A percentile compares a stretch with the other conserved stretches of the same genome.
These are phyloP conservation scores for Termitomyces sp. DNA, from an alignment of 768 basidiomycete genomes.

Conservation along the genomic window DNA sequence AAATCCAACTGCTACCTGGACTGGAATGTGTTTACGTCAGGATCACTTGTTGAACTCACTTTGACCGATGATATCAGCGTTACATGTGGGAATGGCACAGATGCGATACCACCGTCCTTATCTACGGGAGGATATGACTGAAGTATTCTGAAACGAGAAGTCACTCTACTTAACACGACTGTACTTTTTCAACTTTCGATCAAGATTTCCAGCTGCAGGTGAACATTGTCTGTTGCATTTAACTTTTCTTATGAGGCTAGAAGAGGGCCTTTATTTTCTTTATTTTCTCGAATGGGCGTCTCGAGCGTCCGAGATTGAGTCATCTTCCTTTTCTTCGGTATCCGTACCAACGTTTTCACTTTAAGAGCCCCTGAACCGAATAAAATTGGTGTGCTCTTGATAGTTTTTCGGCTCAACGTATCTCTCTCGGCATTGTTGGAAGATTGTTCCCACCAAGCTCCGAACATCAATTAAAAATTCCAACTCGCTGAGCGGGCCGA, in stretches of 20 bases:
- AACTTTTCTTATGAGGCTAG: too few relatives aligned
- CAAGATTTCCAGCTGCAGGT: neutral
- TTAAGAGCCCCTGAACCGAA: too few relatives aligned
- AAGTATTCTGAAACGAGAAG: neutral
- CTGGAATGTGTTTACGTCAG: slow-evolving; percentile 55
- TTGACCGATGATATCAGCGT: slow-evolving; percentile 48
- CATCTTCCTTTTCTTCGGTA: too few relatives aligned
- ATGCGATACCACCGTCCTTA: slow-evolving; percentile 52
- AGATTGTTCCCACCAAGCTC: neutral
- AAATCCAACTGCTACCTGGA: slow-evolving; percentile 62
- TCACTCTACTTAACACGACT: neutral
- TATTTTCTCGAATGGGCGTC: too few relatives aligned
- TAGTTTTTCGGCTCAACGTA: too few relatives aligned
- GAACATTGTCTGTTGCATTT: too few relatives aligned
- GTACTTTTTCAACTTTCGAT: too few relatives aligned
- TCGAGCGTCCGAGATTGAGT: too few relatives aligned
- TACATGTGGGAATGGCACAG: slow-evolving; percentile 39
- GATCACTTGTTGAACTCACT: slow-evolving; percentile 48
- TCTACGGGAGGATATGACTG: slow-evolving; percentile 58
- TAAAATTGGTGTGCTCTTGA: too few relatives aligned
- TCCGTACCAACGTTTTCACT: too few relatives aligned
- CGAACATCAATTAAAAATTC: neutral
- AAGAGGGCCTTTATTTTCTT: too few relatives aligned
- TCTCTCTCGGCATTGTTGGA: too few relatives aligned
- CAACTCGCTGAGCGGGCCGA: neutral